phyloP scores from a whole-genome alignment of 78 protist species.

The Salpingoeca rosetta region DNA sequence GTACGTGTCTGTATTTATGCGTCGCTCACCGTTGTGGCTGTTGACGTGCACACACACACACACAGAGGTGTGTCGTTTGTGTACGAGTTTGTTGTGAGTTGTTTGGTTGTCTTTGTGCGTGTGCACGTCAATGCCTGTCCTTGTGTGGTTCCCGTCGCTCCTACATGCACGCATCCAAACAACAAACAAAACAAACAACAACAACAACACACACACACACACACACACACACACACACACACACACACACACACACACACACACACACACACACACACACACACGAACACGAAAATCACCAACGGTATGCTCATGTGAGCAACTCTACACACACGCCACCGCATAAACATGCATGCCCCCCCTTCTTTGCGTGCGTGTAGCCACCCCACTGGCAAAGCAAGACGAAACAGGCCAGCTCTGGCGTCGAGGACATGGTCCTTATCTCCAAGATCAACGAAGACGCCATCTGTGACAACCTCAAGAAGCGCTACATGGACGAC shows the following conservation, averaged over 20 bases:
- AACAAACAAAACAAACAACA: too few relatives aligned
- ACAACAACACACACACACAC: too few relatives aligned
- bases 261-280: too few relatives aligned
- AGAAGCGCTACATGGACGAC: slow-evolving; percentile 52
- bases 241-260: too few relatives aligned
- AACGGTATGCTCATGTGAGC: too few relatives aligned
- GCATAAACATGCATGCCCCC: too few relatives aligned
- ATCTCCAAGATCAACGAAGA: slow-evolving; percentile 57
- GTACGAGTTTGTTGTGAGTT: background rate
- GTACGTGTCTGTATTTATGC: background rate
- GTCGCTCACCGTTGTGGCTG: too few relatives aligned
- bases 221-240: too few relatives aligned
- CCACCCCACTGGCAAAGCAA: slow-evolving; percentile 8
- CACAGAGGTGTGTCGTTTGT: background rate
- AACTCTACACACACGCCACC: too few relatives aligned
- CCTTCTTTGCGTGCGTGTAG: too few relatives aligned
- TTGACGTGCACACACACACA: too few relatives aligned
- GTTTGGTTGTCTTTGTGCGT: background rate
- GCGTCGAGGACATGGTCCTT: slow-evolving; percentile 82
- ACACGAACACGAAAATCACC: too few relatives aligned
- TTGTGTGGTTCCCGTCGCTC: background rate
- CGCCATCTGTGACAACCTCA: slow-evolving; percentile 59
- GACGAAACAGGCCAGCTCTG: slow-evolving; percentile 11
- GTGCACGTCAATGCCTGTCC: background rate
- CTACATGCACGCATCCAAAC: background rate